Base-by-base conservation (phyloP, 2,329 filamentous ascomycete genomes). In the Aphanocladium album region DNA sequence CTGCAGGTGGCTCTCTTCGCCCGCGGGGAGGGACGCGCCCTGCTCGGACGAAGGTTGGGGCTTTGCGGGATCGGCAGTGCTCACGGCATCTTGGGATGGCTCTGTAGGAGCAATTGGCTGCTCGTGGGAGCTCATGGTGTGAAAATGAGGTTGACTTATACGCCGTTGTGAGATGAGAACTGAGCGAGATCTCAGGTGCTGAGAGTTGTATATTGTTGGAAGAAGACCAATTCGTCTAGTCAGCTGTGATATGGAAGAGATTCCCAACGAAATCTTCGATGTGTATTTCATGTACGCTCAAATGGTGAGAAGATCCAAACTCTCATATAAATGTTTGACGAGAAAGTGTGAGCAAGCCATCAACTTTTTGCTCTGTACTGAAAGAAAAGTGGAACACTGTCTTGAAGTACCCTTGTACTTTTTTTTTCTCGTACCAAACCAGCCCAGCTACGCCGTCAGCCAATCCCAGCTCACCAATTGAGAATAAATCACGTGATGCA, bases 391-490 rank as follows among this genome's bases (percentile, higher is more conserved):
- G 57, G 49, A 21, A 1, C 57, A 3, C 11, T 19, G 0, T 14
- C 2, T 39, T 16, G 19, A 59, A 59, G 47, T 59, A 59, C 56
- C 47, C 21, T 14, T n/a, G 56, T 59, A 52, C 56, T n/a, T 47
- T 41, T 30, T 47, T 37, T 25, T 35, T 8, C 33, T 35, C 9
- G 1, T 3, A 14, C 55, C 23, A 33, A 27, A 23, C 14, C 21
- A 30, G 16, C 23, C 3, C n/a, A 23, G 30, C n/a, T 47, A 25
- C 33, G 1, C 33, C 3, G 0, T 2, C 21, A 51, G 19, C 73
- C 73, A 76, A 76, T 76, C 60, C 66, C 9, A 57, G 35, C 14
- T 21, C 41, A 51, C 60, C 67, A 74, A 75, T 75, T 76, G 72
- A 64, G 67, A 67, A 70, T 66, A 68, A 51, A 61, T 74, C 73